Percentiles rank a stretch among this genome's conserved stretches.
These are phyloP conservation scores for Aphanomyces astaci DNA, from an alignment of 352 stramenopile species.

Conservation along the genomic window DNA sequence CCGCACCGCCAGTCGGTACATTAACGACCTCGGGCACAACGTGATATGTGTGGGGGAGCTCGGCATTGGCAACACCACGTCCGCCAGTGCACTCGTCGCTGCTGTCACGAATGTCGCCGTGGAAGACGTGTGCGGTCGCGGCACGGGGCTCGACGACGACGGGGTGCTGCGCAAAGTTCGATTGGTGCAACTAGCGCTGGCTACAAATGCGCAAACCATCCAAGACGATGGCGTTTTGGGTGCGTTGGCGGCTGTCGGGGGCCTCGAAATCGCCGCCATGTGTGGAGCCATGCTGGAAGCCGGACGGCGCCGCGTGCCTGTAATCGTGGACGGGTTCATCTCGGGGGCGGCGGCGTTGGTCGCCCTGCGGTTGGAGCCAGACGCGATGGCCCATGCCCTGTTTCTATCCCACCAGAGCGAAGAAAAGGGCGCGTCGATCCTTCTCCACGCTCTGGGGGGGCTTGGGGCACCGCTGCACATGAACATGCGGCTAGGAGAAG, in stretches of 20 bases:
- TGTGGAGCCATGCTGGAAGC: conserved; percentile 42
- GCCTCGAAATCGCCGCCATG: conserved; percentile 56
- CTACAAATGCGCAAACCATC: neutral
- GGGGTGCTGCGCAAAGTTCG: conserved; percentile 40
- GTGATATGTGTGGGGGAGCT: conserved; percentile 52
- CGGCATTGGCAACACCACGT: conserved; percentile 67
- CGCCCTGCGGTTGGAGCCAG: conserved; percentile 35
- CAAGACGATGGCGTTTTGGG: conserved; percentile 4
- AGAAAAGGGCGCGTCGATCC: conserved; percentile 34
- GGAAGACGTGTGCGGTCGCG: conserved; percentile 26
- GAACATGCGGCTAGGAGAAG: conserved; percentile 47
- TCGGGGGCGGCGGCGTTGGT: conserved; percentile 41
- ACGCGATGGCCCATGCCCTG: conserved; percentile 25
- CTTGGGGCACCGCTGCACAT: conserved; percentile 36
- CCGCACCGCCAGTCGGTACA: conserved; percentile 20
- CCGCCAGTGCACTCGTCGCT: conserved; percentile 36
- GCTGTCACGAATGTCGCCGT: conserved; percentile 30
- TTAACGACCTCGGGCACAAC: conserved; percentile 22
- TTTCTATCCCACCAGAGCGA: conserved; percentile 44
- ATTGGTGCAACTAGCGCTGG: conserved; percentile 38
- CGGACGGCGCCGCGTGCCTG: conserved; percentile 29
- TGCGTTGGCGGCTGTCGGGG: conserved; percentile 35
- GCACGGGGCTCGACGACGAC: conserved; percentile 30
- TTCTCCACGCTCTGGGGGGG: conserved; percentile 8
- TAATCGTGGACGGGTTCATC: conserved; percentile 65